Percentiles rank a stretch among this genome's conserved stretches.
Conservation (phyloP, 495 filamentous ascomycete species). For the Neurospora discreta region DNA sequence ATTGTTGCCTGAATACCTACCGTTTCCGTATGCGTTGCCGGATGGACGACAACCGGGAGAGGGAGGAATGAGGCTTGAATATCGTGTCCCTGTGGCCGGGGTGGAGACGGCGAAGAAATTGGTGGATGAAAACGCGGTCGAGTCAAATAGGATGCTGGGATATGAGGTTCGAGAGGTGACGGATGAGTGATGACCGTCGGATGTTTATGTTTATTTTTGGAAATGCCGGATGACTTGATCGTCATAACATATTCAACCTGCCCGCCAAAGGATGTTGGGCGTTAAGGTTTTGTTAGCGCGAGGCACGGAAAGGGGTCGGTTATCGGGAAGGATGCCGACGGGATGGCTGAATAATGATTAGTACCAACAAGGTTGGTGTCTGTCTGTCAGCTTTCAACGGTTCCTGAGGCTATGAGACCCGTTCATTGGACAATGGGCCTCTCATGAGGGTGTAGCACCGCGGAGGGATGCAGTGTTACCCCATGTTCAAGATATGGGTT, state of each 20-base stretch:
- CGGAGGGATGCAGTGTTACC: neutral
- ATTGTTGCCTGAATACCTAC: slow-evolving; percentile 48
- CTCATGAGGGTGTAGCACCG: neutral
- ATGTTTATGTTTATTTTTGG: neutral
- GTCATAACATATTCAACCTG: neutral
- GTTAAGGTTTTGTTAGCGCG: neutral
- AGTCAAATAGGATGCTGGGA: slow-evolving; percentile 55
- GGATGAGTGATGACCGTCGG: neutral
- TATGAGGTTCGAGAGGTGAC: slow-evolving; percentile 19
- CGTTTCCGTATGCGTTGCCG: slow-evolving; percentile 44
- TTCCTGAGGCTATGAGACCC: neutral
- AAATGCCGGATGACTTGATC: neutral
- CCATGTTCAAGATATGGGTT: neutral
- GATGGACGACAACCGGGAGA: slow-evolving; percentile 24
- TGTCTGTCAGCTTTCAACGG: neutral
- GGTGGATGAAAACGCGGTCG: slow-evolving; percentile 45
- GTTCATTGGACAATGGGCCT: neutral
- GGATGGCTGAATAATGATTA: neutral
- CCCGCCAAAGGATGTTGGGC: neutral
- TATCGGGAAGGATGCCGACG: neutral
- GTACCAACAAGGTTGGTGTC: neutral
- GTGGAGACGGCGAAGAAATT: slow-evolving; percentile 56
- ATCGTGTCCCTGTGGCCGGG: slow-evolving; percentile 59
- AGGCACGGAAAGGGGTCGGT: neutral
- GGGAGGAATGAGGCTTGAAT: slow-evolving; percentile 40